phyloP scores from a whole-genome alignment of 805 yeast species.

The Monosporozyma solicola region DNA sequence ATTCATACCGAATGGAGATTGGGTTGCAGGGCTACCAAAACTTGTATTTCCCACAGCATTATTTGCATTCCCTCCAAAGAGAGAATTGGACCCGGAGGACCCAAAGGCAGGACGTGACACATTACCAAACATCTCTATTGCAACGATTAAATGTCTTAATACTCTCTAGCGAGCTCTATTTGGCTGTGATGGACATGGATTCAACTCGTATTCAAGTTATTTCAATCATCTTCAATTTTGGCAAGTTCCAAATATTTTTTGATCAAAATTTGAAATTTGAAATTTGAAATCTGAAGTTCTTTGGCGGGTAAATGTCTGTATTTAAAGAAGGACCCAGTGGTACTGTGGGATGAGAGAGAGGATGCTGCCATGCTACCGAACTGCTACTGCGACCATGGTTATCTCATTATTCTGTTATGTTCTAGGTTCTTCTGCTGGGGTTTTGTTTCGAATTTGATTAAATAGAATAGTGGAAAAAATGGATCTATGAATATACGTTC shows the following conservation, averaged over 20 bases:
- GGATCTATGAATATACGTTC: too few relatives aligned
- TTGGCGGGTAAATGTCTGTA: not conserved
- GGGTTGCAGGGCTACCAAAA: not conserved
- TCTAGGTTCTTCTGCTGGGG: too few relatives aligned
- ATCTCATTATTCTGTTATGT: too few relatives aligned
- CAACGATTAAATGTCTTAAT: not conserved
- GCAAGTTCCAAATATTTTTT: not conserved
- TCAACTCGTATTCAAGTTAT: not conserved
- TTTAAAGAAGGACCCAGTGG: not conserved
- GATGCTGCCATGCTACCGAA: too few relatives aligned
- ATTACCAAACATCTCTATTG: not conserved
- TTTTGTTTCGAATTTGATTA: too few relatives aligned
- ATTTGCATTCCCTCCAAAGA: not conserved
- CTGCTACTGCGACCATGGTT: too few relatives aligned
- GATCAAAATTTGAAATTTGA: too few relatives aligned
- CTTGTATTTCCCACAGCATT: not conserved
- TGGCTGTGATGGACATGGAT: not conserved
- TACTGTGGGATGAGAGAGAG: not conserved
- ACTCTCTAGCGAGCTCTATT: not conserved
- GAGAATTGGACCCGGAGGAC: not conserved
- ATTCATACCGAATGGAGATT: not conserved
- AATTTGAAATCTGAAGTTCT: not conserved
- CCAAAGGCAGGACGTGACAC: slow-evolving; percentile 1
- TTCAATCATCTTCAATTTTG: not conserved
- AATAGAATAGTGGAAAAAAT: too few relatives aligned